Evolutionary conservation across 1,139 yeast genomes (phyloP), one percentile per base, ranked within the genome.

Genomic region (Zygoascus meyerae): DNA sequence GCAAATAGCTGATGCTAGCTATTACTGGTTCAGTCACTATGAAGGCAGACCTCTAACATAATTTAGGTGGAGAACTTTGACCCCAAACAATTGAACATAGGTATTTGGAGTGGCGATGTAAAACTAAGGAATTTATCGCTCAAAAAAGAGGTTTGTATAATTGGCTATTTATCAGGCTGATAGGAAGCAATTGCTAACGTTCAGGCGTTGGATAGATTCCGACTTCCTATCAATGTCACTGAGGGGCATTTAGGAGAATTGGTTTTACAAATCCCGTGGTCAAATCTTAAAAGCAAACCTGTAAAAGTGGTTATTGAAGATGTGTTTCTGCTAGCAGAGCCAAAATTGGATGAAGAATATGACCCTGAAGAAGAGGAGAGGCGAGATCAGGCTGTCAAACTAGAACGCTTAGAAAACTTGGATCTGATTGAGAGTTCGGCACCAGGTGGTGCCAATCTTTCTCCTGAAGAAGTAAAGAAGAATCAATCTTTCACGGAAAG

Each of bases 101-200:
- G 97, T 2, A 90, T 94, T 37, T 90, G 98, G 96, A 81, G 92
- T 59, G 99, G 99, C 29, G 97, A 92, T 71, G 98, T 90, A 41
- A 87, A 86, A 62, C 71, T 94, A 45, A 75, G 75, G 53, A 81
- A 90, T 62, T 73, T 94, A 53, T 76, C 83, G 52, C 72, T 94
- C 50, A 86, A 86, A 66, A 77, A 80, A 52, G 90, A 83, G 60
- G 72, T 67, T 52, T 41, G 67, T 52, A 21, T 21, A n/a, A n/a
- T 17, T 18, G 14, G 10, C 26, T 6, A 36, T 12, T 30, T 39
- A 15, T 12, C 30, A 14, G 4, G 14, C 8, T 9, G 12, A 5
- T n/a, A 12, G 12, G n/a, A 12, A 10, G 37, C 37, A n/a, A 9
- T 11, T 18, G 21, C 41, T 35, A 34, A 26, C 30, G 7, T 29